These are phyloP conservation scores for Durotheca rogersii DNA, from an alignment of 495 filamentous ascomycete species.

Conservation along the genomic window DNA sequence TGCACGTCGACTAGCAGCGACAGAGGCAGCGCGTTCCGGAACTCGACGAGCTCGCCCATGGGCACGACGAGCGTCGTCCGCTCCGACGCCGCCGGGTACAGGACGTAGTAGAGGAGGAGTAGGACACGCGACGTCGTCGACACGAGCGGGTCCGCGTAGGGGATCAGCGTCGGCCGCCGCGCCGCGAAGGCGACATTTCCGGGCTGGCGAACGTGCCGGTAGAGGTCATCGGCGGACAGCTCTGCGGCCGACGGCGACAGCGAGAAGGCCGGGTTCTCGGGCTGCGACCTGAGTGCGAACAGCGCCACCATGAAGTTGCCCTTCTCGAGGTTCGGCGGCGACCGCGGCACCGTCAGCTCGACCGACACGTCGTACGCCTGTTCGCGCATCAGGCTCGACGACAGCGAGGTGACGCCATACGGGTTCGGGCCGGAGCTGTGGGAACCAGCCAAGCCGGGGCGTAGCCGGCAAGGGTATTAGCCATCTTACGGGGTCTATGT, in stretches of 20 bases:
- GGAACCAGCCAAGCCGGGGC: slow-evolving; percentile 1
- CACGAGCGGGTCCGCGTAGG: slow-evolving; percentile 43
- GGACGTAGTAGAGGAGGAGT: slow-evolving; percentile 45
- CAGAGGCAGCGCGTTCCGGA: slow-evolving; percentile 59
- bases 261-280: slow-evolving; percentile 29
- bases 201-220: slow-evolving; percentile 24
- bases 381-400: slow-evolving; percentile 46
- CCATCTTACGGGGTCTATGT: no score
- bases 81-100: slow-evolving; percentile 43
- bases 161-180: slow-evolving; percentile 43
- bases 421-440: slow-evolving; percentile 50
- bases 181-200: slow-evolving; percentile 38
- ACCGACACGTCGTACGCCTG: slow-evolving; percentile 67
- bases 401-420: slow-evolving; percentile 52
- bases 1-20: slow-evolving; percentile 66
- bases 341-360: slow-evolving; percentile 59
- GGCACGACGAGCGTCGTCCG: slow-evolving; percentile 58
- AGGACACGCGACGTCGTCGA: slow-evolving; percentile 42
- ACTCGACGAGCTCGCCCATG: slow-evolving; percentile 72
- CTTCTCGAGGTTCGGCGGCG: slow-evolving; percentile 55
- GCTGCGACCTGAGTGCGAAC: slow-evolving; percentile 41
- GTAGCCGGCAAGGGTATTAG: no score
- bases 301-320: slow-evolving; percentile 96
- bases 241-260: neutral
- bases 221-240: slow-evolving; percentile 10